Percentiles rank a stretch among this genome's conserved stretches.
These are phyloP conservation scores for Pleurotus giganteus DNA, from an alignment of 768 basidiomycete species.

Conservation along the genomic window DNA sequence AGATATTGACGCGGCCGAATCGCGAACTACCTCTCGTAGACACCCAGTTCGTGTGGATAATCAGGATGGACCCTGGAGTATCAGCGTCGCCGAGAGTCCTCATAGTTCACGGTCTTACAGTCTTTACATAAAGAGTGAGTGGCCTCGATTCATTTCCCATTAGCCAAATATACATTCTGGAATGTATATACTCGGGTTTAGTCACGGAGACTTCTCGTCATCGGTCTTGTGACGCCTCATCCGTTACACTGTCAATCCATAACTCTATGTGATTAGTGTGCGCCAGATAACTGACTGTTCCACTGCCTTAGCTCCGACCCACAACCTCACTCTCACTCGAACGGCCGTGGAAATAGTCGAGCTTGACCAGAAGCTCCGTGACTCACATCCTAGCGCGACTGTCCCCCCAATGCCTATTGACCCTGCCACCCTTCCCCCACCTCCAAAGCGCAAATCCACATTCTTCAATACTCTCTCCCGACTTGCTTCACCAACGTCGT, in stretches of 20 bases:
- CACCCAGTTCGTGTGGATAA: conserved; percentile 63
- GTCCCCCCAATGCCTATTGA: conserved; percentile 66
- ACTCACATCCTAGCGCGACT: conserved; percentile 52
- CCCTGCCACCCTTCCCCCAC: conserved; percentile 44
- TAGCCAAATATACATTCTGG: conserved; percentile 10
- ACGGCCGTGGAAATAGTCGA: conserved; percentile 76
- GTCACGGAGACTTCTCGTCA: conserved; percentile 10
- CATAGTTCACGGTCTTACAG: conserved; percentile 72
- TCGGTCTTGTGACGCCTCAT: conserved; percentile 4
- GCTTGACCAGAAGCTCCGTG: conserved; percentile 77
- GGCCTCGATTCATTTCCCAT: conserved; percentile 21
- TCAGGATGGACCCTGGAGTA: conserved; percentile 83
- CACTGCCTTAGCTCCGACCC: conserved; percentile 67
- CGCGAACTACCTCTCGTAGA: conserved; percentile 39
- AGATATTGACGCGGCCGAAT: conserved; percentile 39
- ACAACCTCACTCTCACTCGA: conserved; percentile 85
- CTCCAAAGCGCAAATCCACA: conserved; percentile 73
- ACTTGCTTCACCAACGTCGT: conserved; percentile 68
- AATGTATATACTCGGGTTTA: conserved; percentile 7
- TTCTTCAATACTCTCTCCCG: conserved; percentile 87
- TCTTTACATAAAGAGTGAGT: conserved; percentile 90
- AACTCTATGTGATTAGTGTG: background rate
- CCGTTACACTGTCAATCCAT: background rate
- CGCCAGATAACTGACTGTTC: conserved; percentile 18
- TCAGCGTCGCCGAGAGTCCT: conserved; percentile 85